Evolutionary conservation across 192 early-diverging fungal species (phyloP), one percentile per base, ranked within the genome.

Genomic region (Coemansia reversa): DNA sequence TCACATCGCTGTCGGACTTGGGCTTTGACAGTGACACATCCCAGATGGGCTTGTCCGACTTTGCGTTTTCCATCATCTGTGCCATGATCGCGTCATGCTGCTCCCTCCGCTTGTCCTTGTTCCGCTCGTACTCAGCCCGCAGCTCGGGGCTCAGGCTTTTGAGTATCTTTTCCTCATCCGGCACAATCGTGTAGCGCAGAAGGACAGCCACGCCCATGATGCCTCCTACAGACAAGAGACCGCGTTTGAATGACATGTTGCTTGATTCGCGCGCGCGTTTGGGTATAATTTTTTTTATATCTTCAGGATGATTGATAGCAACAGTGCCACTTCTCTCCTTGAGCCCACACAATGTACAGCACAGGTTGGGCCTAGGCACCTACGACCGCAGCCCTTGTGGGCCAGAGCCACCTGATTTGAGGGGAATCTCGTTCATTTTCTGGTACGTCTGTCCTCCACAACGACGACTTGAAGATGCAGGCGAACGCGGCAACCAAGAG

Each of bases 1-100:
- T 51, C 45, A 23, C 48, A 42, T 45, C 55, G 39, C 19, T 29
- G n/a, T 51, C 55, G 33, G 33, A 8, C 8, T 50, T 52, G 24
- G 42, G 20, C 45, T 28, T 7, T 48, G 57, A 33, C 24, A 51
- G 28, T 2, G 64, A 30, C 2, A 58, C 67, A 9, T 71, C 65
- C 77, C 77, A 80, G 62, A 80, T 74, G 16, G 77, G 72, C 58
- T 61, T 66, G 65, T 80, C 77, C 5, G 71, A 70, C 60, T 74
- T 74, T 28, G 77, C 56, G 68, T 63, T 65, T 45, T 80, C 72
- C 39, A 80, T 52, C 50, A 80, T 74, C 77, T 74, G 72, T 45
- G 62, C 57, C 77, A 80, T 80, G 52, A 74, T 66, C 47, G 65
- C 65, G 14, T 74, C 77, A 62, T 80, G 77, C 65, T 66, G 62